phyloP scores from a whole-genome alignment of 768 basidiomycete species.

The Lentinula edodes region DNA sequence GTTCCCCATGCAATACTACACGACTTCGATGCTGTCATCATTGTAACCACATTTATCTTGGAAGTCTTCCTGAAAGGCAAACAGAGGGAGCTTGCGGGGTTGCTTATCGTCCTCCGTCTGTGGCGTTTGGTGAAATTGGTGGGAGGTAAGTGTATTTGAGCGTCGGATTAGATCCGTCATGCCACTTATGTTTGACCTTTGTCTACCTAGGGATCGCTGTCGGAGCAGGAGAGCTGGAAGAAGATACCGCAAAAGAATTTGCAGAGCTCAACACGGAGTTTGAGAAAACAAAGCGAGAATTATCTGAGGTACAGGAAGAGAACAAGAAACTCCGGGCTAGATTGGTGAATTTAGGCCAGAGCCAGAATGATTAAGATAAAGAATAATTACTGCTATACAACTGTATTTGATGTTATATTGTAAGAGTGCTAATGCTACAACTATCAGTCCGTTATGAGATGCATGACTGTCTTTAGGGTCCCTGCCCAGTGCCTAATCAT shows the following conservation, averaged over 20 bases:
- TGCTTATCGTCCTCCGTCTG: slow-evolving; percentile 70
- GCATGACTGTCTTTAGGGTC: slow-evolving; percentile 4
- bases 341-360: slow-evolving; percentile 21
- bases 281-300: slow-evolving; percentile 32
- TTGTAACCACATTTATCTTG: slow-evolving; percentile 67
- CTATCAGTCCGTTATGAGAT: background rate
- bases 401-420: background rate
- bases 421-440: slow-evolving; percentile 5
- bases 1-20: slow-evolving; percentile 59
- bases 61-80: slow-evolving; percentile 65
- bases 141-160: slow-evolving; percentile 25
- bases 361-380: slow-evolving; percentile 14
- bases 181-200: no score
- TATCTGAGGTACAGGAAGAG: slow-evolving; percentile 45
- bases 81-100: slow-evolving; percentile 63
- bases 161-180: no score
- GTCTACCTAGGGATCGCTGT: slow-evolving; percentile 57
- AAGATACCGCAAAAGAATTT: slow-evolving; percentile 45
- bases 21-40: slow-evolving; percentile 66
- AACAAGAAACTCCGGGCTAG: slow-evolving; percentile 45
- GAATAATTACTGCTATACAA: background rate
- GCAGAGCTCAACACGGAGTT: slow-evolving; percentile 45
- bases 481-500: background rate
- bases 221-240: slow-evolving; percentile 66
- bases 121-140: slow-evolving; percentile 81